A percentile compares a stretch with the other conserved stretches of the same genome.
Evolutionary conservation across 352 stramenopile genomes (phyloP).

Genomic region (Globisporangium okanoganense): DNA sequence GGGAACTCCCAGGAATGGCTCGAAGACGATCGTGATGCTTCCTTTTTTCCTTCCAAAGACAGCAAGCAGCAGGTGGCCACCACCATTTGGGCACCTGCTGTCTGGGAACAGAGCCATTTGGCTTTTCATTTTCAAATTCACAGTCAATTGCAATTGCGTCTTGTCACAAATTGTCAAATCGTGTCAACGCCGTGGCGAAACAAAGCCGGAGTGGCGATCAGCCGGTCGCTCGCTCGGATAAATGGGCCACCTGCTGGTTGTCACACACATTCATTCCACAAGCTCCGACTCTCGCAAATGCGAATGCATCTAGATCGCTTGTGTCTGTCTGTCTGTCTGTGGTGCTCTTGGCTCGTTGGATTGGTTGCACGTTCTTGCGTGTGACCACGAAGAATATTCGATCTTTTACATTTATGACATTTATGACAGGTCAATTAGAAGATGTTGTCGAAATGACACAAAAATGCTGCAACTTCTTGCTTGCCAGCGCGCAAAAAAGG

Average conservation of each 20-base stretch:
- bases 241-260: background rate
- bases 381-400: too few relatives aligned
- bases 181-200: background rate
- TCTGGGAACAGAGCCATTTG: background rate
- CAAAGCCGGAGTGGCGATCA: slow-evolving; percentile 4
- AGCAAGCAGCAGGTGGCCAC: background rate
- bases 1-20: background rate
- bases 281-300: background rate
- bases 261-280: background rate
- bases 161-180: background rate
- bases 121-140: background rate
- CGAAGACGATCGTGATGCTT: background rate
- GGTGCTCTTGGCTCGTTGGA: too few relatives aligned
- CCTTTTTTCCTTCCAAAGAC: background rate
- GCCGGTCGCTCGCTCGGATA: background rate
- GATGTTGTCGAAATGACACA: too few relatives aligned
- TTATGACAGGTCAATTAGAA: too few relatives aligned
- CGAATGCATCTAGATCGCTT: background rate
- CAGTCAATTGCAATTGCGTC: too few relatives aligned
- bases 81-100: background rate
- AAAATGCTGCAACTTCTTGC: too few relatives aligned
- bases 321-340: too few relatives aligned
- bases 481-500: too few relatives aligned
- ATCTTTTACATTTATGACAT: too few relatives aligned
- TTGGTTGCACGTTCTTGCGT: too few relatives aligned